A percentile compares a stretch with the other conserved stretches of the same genome.
These are phyloP conservation scores for Calocybe gambosa DNA, from an alignment of 1,284 basidiomycete genomes.

Conservation along the genomic window DNA sequence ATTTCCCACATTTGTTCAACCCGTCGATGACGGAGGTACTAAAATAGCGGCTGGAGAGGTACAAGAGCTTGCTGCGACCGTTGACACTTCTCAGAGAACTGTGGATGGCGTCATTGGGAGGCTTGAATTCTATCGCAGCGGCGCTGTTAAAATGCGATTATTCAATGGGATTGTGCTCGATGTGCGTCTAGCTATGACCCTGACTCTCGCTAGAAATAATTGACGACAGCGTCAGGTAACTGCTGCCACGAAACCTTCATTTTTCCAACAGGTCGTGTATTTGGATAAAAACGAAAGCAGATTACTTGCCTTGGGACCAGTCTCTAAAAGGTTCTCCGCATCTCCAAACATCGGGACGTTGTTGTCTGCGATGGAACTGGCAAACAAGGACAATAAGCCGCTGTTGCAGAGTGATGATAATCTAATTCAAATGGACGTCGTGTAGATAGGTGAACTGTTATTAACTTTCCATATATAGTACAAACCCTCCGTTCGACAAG, in stretches of 20 bases:
- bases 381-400: conserved; percentile 31
- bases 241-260: conserved; percentile 81
- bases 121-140: conserved; percentile 78
- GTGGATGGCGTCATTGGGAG: conserved; percentile 79
- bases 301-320: conserved; percentile 75
- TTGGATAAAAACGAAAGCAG: conserved; percentile 57
- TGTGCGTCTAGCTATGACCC: conserved; percentile 38
- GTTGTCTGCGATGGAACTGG: conserved; percentile 60
- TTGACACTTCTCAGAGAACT: conserved; percentile 25
- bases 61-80: conserved; percentile 24
- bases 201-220: conserved; percentile 3
- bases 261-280: conserved; percentile 83
- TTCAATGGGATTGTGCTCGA: conserved; percentile 77
- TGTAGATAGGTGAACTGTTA: conserved; percentile 19
- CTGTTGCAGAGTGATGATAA: conserved; percentile 38
- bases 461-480: no score
- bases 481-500: no score
- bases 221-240: conserved; percentile 50
- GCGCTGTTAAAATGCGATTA: conserved; percentile 82
- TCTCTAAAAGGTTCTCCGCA: conserved; percentile 81
- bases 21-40: conserved; percentile 21
- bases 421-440: conserved; percentile 55
- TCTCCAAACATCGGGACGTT: conserved; percentile 82
- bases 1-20: conserved; percentile 67
- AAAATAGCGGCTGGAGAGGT: conserved; percentile 34